Evolutionary conservation across 2,329 filamentous ascomycete species (phyloP).

Genomic region (Exophiala phaeomuriformis): DNA sequence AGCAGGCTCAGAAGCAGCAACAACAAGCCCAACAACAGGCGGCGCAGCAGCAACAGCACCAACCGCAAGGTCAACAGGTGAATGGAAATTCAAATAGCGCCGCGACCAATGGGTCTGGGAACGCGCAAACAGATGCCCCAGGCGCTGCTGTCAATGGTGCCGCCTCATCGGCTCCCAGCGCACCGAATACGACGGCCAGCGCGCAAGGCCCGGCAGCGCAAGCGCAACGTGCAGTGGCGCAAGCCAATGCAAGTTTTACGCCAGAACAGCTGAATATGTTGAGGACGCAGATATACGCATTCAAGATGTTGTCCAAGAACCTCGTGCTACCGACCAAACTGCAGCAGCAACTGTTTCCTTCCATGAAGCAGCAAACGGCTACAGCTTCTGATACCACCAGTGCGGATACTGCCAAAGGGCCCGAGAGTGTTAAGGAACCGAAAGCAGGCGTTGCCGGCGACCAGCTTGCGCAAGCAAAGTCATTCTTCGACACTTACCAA

Average conservation of each 20-base stretch:
- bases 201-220: constrained; percentile 28
- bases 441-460: constrained; percentile 27
- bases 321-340: constrained; percentile 68
- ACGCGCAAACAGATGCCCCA: constrained; percentile 28
- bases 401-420: constrained; percentile 32
- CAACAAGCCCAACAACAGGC: constrained; percentile 27
- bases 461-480: constrained; percentile 28
- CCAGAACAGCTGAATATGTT: constrained; percentile 71
- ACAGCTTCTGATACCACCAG: constrained; percentile 26
- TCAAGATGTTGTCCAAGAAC: constrained; percentile 84
- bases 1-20: constrained; percentile 49
- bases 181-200: constrained; percentile 24
- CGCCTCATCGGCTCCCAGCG: constrained; percentile 26
- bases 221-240: constrained; percentile 26
- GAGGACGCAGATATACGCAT: constrained; percentile 80
- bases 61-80: constrained; percentile 20
- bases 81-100: constrained; percentile 34
- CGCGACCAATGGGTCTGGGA: constrained; percentile 38
- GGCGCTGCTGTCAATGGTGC: constrained; percentile 26
- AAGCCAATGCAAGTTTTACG: constrained; percentile 54
- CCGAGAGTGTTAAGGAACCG: constrained; percentile 30
- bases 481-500: constrained; percentile 63
- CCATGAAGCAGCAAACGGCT: constrained; percentile 41
- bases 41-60: constrained; percentile 21
- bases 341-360: constrained; percentile 70